Percentiles rank a stretch among this genome's conserved stretches.
Conservation (phyloP, 1,139 yeast species). For the Candida glucosophila region DNA sequence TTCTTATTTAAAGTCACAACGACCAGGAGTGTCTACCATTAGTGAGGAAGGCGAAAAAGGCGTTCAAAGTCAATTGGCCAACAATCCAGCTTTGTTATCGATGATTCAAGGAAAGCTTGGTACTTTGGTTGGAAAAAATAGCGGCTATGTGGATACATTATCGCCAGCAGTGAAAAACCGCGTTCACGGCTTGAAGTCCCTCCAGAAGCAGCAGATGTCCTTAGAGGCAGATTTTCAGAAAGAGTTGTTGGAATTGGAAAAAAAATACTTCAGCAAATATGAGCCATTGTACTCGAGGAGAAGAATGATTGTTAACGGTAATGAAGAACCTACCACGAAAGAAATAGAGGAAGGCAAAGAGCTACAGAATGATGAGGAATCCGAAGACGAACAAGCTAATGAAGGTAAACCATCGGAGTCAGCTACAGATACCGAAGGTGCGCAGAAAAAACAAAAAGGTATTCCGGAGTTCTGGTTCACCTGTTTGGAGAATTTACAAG, state of each 20-base stretch:
- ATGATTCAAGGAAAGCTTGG: slow-evolving; percentile 91
- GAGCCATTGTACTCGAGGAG: slow-evolving; percentile 74
- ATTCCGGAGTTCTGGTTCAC: slow-evolving; percentile 96
- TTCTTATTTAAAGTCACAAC: slow-evolving; percentile 61
- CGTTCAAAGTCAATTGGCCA: slow-evolving; percentile 43
- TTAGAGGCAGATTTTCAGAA: slow-evolving; percentile 88
- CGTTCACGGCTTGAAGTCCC: slow-evolving; percentile 74
- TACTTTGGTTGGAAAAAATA: slow-evolving; percentile 72
- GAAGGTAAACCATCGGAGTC: slow-evolving; percentile 36
- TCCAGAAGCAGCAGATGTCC: slow-evolving; percentile 74
- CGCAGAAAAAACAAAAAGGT: slow-evolving; percentile 57
- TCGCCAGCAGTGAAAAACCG: slow-evolving; percentile 72
- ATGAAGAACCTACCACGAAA: slow-evolving; percentile 64
- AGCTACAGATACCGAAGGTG: no score
- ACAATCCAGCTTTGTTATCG: slow-evolving; percentile 70
- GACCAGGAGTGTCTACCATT: slow-evolving; percentile 74
- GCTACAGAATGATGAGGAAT: slow-evolving; percentile 45
- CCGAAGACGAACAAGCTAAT: slow-evolving; percentile 31
- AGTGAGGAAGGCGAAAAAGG: slow-evolving; percentile 48
- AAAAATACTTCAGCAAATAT: slow-evolving; percentile 65
- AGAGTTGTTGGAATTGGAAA: slow-evolving; percentile 81
- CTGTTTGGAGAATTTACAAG: slow-evolving; percentile 78
- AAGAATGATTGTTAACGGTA: slow-evolving; percentile 63
- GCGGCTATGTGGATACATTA: slow-evolving; percentile 75
- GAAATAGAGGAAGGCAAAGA: slow-evolving; percentile 74